Conservation (phyloP, 2,329 filamentous ascomycete genomes). For the Amauroascus verrucosus region DNA sequence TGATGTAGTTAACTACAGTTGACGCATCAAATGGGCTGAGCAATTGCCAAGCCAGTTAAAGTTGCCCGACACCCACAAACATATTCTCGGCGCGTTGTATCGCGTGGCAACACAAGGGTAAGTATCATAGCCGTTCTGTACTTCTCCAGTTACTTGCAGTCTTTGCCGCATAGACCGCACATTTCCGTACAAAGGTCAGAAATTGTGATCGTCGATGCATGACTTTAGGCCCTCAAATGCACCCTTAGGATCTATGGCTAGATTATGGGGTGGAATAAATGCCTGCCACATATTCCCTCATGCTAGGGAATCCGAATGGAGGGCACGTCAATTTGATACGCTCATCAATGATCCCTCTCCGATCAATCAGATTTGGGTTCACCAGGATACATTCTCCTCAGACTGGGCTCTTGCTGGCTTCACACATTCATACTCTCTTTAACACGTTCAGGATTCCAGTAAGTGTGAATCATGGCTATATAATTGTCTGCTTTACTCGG, state of each 20-base stretch:
- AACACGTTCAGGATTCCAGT: slow-evolving; percentile 20
- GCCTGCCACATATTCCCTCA: neutral
- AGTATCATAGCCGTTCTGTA: too few species aligned
- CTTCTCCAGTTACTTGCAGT: too few species aligned
- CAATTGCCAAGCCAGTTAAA: too few species aligned
- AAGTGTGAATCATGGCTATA: slow-evolving; percentile 21
- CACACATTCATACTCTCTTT: slow-evolving; percentile 11
- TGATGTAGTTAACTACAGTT: too few species aligned
- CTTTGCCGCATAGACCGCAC: too few species aligned
- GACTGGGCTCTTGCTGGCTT: neutral
- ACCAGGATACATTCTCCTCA: neutral
- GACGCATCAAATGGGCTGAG: too few species aligned
- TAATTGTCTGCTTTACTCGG: slow-evolving; percentile 19
- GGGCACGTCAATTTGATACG: neutral
- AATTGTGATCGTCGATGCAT: neutral
- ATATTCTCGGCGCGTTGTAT: too few species aligned
- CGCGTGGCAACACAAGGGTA: too few species aligned
- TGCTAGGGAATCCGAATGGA: neutral
- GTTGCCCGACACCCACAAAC: too few species aligned
- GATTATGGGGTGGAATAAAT: neutral
- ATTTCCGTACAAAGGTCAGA: neutral
- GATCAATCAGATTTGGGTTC: neutral
- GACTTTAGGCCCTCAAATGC: neutral
- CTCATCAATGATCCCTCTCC: neutral
- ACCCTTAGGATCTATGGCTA: neutral